phyloP scores from a whole-genome alignment of 306 rosid genomes.

The Rosa rugosa region DNA sequence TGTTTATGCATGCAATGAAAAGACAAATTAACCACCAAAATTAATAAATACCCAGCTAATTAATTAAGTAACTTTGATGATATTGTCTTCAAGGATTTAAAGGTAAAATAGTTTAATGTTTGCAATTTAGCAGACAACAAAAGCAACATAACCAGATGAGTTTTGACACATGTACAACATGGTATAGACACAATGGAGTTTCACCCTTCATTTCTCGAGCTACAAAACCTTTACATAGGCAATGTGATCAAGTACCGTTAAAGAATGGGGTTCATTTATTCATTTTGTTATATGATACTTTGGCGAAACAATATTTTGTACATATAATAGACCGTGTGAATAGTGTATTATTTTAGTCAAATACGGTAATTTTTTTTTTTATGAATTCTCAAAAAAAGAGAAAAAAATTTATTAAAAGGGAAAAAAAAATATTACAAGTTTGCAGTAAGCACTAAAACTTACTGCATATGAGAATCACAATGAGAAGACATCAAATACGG shows the following conservation, averaged over 20 bases:
- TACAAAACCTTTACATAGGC: neutral
- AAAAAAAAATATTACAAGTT: too few species aligned
- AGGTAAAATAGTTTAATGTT: conserved; percentile 44
- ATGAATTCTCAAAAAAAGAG: too few species aligned
- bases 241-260: neutral
- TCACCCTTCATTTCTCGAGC: neutral
- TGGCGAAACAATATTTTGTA: neutral
- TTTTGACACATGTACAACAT: neutral
- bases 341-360: neutral
- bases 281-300: neutral
- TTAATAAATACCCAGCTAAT: conserved; percentile 13
- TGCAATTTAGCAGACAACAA: conserved; percentile 31
- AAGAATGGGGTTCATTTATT: neutral
- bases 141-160: conserved; percentile 13
- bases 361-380: too few species aligned
- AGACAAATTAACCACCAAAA: conserved; percentile 16
- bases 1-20: conserved; percentile 20
- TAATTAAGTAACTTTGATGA: conserved; percentile 33
- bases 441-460: too few species aligned
- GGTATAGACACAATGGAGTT: neutral
- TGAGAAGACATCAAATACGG: neutral
- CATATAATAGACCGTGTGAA: neutral
- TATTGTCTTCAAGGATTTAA: conserved; percentile 44
- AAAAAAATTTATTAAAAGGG: too few species aligned
- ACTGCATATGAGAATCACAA: too few species aligned